Evolutionary conservation across 176 grass and related monocot genomes (phyloP).

Genomic region (Eragrostis nindensis): DNA sequence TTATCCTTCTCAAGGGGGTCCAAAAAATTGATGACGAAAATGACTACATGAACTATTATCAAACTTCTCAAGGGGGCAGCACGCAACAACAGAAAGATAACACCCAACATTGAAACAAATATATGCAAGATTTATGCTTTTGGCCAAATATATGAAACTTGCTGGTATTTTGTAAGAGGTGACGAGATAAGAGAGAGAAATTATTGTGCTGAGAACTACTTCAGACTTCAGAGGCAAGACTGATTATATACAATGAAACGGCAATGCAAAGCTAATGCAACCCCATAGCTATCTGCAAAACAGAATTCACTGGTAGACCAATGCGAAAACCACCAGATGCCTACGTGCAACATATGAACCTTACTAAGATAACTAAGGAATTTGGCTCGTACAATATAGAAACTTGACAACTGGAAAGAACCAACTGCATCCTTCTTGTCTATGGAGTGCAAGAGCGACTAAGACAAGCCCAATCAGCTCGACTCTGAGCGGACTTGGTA

Average conservation of each 20-base stretch:
- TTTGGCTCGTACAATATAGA: neutral
- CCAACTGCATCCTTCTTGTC: neutral
- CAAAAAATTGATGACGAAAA: conserved; percentile 2
- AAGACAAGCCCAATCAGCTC: neutral
- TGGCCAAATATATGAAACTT: neutral
- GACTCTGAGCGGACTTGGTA: neutral
- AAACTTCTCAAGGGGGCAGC: too few relatives aligned
- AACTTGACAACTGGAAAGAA: neutral
- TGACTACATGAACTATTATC: neutral
- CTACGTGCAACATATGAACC: neutral
- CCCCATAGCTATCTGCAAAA: too few relatives aligned
- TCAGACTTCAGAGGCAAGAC: neutral
- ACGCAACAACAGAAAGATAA: neutral
- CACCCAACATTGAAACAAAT: conserved; percentile 9
- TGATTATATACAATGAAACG: neutral
- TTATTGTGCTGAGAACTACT: neutral
- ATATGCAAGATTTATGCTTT: conserved; percentile 6
- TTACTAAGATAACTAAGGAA: neutral
- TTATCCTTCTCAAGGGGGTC: neutral
- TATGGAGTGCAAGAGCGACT: neutral
- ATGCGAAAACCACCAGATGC: neutral
- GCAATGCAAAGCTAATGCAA: too few relatives aligned
- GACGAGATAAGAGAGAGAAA: neutral
- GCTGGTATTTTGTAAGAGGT: conserved; percentile 6
- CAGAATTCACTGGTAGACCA: neutral